A percentile compares a stretch with the other conserved stretches of the same genome.
These are phyloP conservation scores for Picochlorum sp. DNA, from an alignment of 139 green algal genomes.

Conservation along the genomic window DNA sequence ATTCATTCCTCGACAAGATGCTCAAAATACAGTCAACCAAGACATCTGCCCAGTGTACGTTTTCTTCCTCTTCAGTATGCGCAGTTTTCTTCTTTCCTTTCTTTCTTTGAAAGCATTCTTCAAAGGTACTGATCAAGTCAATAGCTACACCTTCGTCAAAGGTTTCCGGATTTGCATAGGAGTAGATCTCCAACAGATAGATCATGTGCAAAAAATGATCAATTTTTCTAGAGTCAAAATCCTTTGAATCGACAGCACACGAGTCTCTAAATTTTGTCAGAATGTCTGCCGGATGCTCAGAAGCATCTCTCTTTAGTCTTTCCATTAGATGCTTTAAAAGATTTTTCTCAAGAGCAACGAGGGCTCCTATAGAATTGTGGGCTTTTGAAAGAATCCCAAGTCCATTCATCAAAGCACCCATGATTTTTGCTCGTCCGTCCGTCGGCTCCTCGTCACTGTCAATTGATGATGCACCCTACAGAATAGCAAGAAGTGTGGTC, in stretches of 20 bases:
- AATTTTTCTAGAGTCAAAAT: constrained; percentile 2
- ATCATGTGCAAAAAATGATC: constrained; percentile 34
- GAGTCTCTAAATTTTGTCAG: too few species aligned
- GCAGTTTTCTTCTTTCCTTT: neutral
- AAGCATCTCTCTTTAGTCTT: too few species aligned
- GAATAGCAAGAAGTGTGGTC: neutral
- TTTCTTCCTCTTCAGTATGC: constrained; percentile 9
- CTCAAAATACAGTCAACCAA: constrained; percentile 67
- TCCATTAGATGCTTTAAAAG: neutral
- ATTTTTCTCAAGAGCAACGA: neutral
- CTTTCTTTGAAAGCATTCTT: constrained; percentile 19
- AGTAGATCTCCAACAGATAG: constrained; percentile 52
- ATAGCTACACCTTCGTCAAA: constrained; percentile 38
- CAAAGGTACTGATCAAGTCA: constrained; percentile 31
- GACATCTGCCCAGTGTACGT: constrained; percentile 54
- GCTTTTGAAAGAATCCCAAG: neutral
- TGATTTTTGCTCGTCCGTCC: neutral
- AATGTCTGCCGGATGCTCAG: too few species aligned
- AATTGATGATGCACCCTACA: neutral
- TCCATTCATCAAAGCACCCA: constrained; percentile 1
- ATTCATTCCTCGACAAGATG: constrained; percentile 43
- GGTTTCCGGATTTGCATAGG: constrained; percentile 34
- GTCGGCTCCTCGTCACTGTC: neutral
- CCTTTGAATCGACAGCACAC: neutral
- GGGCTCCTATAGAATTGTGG: constrained; percentile 12